Evolutionary conservation across 768 basidiomycete species (phyloP).

Genomic region (Albatrellus ellisii): DNA sequence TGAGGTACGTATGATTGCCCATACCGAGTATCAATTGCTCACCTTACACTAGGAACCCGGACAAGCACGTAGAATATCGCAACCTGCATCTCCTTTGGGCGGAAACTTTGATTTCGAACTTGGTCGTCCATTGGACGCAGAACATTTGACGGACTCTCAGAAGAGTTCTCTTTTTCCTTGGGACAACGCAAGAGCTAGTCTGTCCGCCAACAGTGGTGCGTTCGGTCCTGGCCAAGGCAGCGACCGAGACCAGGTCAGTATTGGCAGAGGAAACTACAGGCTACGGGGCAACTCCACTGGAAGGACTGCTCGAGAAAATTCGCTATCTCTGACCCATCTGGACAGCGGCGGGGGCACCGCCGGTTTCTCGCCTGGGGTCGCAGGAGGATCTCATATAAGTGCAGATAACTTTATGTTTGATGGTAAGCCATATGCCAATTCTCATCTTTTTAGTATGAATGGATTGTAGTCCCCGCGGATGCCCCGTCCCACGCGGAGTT

Average conservation of each 20-base stretch:
- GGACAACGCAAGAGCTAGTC: constrained; percentile 65
- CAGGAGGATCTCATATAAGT: constrained; percentile 26
- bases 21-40: neutral
- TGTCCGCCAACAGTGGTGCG: constrained; percentile 33
- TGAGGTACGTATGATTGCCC: constrained; percentile 29
- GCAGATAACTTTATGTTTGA: constrained; percentile 60
- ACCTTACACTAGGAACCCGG: constrained; percentile 57
- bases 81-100: constrained; percentile 36
- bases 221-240: constrained; percentile 29
- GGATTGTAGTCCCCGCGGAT: constrained; percentile 18
- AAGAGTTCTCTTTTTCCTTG: constrained; percentile 67
- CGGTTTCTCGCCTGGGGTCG: constrained; percentile 37
- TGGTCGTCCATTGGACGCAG: constrained; percentile 23
- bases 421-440: constrained; percentile 26
- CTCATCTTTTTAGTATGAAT: constrained; percentile 5
- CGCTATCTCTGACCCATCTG: too few relatives aligned
- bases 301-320: constrained; percentile 40
- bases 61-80: constrained; percentile 65
- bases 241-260: constrained; percentile 33
- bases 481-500: constrained; percentile 25
- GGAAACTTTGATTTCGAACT: constrained; percentile 35
- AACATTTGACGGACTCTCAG: constrained; percentile 39
- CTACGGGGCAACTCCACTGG: constrained; percentile 35
- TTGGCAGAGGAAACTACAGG: constrained; percentile 39
- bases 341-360: constrained; percentile 16